Percentiles rank a stretch among this genome's conserved stretches.
Evolutionary conservation across 495 filamentous ascomycete species (phyloP).

Genomic region (Aspergillus carlsbadensis): DNA sequence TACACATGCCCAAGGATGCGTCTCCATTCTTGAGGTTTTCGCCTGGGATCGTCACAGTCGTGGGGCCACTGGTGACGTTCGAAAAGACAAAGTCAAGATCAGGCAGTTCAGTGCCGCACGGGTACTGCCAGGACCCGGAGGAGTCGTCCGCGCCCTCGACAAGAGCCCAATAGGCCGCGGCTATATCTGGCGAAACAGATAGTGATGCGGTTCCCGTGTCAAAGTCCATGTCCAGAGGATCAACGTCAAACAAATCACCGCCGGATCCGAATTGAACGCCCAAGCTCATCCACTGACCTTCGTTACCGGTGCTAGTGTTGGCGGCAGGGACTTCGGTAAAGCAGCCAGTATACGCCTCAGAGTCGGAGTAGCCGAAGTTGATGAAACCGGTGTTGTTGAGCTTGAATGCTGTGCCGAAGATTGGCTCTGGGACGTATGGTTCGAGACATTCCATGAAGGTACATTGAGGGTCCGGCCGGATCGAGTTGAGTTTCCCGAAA

Average conservation of each 20-base stretch:
- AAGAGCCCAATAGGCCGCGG: conserved; percentile 11
- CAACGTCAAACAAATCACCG: not conserved
- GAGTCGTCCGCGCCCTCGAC: conserved; percentile 6
- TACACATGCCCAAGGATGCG: conserved; percentile 2
- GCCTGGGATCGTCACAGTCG: conserved; percentile 10
- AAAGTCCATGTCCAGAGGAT: conserved; percentile 9
- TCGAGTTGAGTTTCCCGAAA: conserved; percentile 6
- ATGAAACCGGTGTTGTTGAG: conserved; percentile 9
- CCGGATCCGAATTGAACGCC: conserved; percentile 8
- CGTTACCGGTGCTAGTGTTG: conserved; percentile 12
- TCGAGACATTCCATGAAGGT: conserved; percentile 14
- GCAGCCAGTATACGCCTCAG: conserved; percentile 2
- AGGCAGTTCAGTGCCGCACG: conserved; percentile 10
- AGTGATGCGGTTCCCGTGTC: conserved; percentile 8
- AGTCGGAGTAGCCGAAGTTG: conserved; percentile 12
- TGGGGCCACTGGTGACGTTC: conserved; percentile 5
- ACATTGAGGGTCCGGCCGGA: conserved; percentile 11
- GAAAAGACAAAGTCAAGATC: conserved; percentile 11
- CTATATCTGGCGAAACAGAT: conserved; percentile 8
- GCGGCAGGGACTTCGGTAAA: conserved; percentile 5
- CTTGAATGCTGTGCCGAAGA: conserved; percentile 12
- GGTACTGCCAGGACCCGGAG: conserved; percentile 11
- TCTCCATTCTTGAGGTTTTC: conserved; percentile 10
- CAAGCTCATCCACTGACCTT: conserved; percentile 12
- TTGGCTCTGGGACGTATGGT: conserved; percentile 11